Percentiles rank a stretch among this genome's conserved stretches.
Evolutionary conservation across 306 rosid species (phyloP).

Genomic region (Canavalia gladiata): DNA sequence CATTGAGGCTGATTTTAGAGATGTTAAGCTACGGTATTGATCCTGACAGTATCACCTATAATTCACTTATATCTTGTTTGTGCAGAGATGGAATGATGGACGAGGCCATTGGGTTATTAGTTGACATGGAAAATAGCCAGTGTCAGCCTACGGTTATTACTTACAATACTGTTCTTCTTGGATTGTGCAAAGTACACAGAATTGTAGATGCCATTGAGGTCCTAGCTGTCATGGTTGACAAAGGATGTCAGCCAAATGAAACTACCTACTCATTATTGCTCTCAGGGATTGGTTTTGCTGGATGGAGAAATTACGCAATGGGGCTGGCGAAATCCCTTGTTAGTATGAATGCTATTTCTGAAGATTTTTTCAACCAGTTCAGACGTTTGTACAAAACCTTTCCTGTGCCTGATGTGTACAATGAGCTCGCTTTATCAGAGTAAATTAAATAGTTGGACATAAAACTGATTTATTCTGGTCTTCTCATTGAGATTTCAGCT

Average conservation of each 20-base stretch:
- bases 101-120: conserved; percentile 80
- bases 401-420: conserved; percentile 76
- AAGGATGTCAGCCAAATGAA: conserved; percentile 76
- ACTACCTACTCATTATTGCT: conserved; percentile 71
- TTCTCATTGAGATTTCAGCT: conserved; percentile 31
- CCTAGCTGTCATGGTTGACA: conserved; percentile 69
- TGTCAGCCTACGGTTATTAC: conserved; percentile 70
- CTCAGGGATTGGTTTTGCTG: conserved; percentile 85
- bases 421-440: conserved; percentile 67
- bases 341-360: conserved; percentile 62
- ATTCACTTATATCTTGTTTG: conserved; percentile 79
- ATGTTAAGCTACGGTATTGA: conserved; percentile 71
- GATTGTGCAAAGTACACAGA: conserved; percentile 77
- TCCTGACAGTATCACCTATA: conserved; percentile 82
- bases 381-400: conserved; percentile 65
- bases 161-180: conserved; percentile 79
- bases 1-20: conserved; percentile 71
- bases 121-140: conserved; percentile 70
- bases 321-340: conserved; percentile 73
- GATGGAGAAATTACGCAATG: conserved; percentile 79
- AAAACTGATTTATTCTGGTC: conserved; percentile 17
- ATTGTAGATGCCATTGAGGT: conserved; percentile 74
- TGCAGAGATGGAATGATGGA: conserved; percentile 92
- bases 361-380: conserved; percentile 52
- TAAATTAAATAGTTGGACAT: conserved; percentile 47